Conservation (phyloP, 1,284 basidiomycete genomes). For the Puccinia hordei region DNA sequence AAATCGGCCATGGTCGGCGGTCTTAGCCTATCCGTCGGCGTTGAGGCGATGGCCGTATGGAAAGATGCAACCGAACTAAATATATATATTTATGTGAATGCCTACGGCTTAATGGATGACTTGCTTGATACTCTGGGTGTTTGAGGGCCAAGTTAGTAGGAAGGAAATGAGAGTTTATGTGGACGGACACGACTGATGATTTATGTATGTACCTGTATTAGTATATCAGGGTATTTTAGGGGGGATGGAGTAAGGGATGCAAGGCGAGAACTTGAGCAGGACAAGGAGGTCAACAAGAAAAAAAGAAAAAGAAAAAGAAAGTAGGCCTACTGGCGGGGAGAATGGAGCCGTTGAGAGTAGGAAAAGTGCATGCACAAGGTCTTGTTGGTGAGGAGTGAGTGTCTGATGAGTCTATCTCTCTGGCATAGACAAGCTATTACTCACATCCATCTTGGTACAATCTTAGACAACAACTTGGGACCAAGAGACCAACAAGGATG, state of each 20-base stretch:
- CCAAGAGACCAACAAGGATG: not conserved
- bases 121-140: not conserved
- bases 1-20: not conserved
- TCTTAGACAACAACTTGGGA: not conserved
- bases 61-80: not conserved
- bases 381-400: constrained; percentile 14
- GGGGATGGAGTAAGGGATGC: not conserved
- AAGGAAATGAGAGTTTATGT: too few relatives aligned
- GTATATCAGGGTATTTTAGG: too few relatives aligned
- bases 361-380: not conserved
- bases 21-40: not conserved
- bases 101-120: not conserved
- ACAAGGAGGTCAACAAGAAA: not conserved
- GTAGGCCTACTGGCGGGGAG: not conserved
- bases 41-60: not conserved
- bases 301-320: too few relatives aligned
- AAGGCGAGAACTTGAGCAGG: not conserved
- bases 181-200: too few relatives aligned
- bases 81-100: not conserved
- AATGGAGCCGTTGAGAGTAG: not conserved
- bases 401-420: not conserved
- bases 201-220: too few relatives aligned
- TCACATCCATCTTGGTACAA: too few relatives aligned
- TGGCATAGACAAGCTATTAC: not conserved
- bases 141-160: not conserved